Evolutionary conservation across 2,329 filamentous ascomycete species (phyloP).

Genomic region (Aphanoascus verrucosus): DNA sequence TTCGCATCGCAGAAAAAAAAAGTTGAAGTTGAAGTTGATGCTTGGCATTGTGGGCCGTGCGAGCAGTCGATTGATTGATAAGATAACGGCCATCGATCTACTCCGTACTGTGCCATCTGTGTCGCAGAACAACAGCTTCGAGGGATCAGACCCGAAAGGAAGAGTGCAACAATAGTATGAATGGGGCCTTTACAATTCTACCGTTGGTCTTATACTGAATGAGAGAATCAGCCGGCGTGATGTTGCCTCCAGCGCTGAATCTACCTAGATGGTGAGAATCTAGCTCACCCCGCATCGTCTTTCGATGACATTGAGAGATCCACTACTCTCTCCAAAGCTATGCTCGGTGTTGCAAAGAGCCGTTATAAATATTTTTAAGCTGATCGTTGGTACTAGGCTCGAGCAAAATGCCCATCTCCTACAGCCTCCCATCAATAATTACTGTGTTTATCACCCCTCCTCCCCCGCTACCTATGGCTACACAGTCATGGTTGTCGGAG

Average conservation of each 20-base stretch:
- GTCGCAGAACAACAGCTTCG: not conserved
- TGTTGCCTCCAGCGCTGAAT: constrained; percentile 34
- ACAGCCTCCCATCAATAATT: constrained; percentile 92
- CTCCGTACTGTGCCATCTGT: not conserved
- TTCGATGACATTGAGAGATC: not conserved
- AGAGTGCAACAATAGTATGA: not conserved
- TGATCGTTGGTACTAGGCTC: constrained; percentile 51
- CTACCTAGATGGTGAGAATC: constrained; percentile 36
- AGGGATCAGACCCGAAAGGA: too few species aligned
- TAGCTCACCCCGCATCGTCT: not conserved
- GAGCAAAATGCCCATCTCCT: constrained; percentile 83
- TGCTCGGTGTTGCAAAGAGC: not conserved
- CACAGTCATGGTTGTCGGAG: constrained; percentile 86
- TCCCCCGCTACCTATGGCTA: constrained; percentile 71
- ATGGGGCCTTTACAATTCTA: not conserved
- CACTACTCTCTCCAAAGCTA: not conserved
- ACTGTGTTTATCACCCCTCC: constrained; percentile 73
- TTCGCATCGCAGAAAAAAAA: not conserved
- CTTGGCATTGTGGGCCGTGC: not conserved
- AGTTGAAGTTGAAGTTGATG: not conserved
- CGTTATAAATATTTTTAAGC: not conserved
- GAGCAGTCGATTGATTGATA: constrained; percentile 3
- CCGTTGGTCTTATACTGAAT: not conserved
- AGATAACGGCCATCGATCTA: not conserved
- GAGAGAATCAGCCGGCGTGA: constrained; percentile 11